Base-by-base conservation (phyloP, 352 stramenopile species). In the Phytophthora pluvialis region DNA sequence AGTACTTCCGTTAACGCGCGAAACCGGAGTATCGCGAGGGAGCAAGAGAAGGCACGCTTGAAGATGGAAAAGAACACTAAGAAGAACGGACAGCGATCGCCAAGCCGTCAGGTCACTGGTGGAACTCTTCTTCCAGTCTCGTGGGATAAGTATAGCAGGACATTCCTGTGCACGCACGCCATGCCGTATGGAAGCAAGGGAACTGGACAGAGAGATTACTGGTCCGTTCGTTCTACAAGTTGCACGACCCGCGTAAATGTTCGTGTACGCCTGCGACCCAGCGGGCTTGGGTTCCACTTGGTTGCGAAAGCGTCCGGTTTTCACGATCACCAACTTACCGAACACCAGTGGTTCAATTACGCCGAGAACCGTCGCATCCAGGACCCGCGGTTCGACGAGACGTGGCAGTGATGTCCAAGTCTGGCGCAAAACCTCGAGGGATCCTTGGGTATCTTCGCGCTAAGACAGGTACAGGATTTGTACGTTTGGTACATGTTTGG, bases 321-420 rank as follows among this genome's bases (percentile, higher is more conserved):
- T 3, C 52, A 60, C 18, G 35, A 51, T 5, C 40, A 49, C 32
- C 13, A 1, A 0, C n/a, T 63, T 4, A 42, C 44, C 3, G 32
- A 39, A 2, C 33, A 48, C 8, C 44, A 48, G 35, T 63, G 43
- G 55, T 48, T 42, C 10, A 26, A 46, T 13, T 61, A 61, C 21
- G 16, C 32, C 0, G 40, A 61, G 21, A 53, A 47, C 9, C 42
- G 53, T 1, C 16, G 25, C 1, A 38, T 61, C 18, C 9, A 38
- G 13, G 53, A 61, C 12, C 42, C 31, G 0, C 1, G n/a, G 7
- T 61, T 5, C 7, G 33, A 1, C 4, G 29, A 33, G 44, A 53
- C 15, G 44, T 48, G 16, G n/a, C 15, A 35, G 55, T 26, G 21
- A 49, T 63, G 55, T 21, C 26, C 4, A 40, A 48, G 35, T 35